Base-by-base conservation (phyloP, 106 monocot genomes). In the Amphibolis antarctica region DNA sequence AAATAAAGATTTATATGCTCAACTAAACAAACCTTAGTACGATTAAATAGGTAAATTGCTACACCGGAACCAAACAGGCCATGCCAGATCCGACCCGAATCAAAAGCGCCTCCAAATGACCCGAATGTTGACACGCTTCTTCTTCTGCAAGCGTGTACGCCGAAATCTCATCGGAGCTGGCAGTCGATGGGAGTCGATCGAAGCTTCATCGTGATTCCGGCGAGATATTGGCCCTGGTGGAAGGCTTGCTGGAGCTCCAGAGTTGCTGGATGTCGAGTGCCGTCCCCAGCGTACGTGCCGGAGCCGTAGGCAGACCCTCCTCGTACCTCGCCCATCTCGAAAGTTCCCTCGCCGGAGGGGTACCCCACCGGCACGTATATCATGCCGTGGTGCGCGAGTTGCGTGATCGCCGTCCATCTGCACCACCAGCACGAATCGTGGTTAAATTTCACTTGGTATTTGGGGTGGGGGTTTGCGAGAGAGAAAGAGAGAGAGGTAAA, bases 381-480 rank as follows among this genome's bases (percentile, higher is more conserved):
- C 18, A 65, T 65, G 27, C 64, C 64, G 24, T 65, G 64, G 64
- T 65, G 64, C 14, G 64, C 64, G 5, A 65, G n/a, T 22, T 65
- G 64, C 3, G 64, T 50, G 19, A 65, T 50, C 15, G 64, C 28
- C 13, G 64, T 65, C 28, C 20, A 50, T 20, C 64, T 65, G 64
- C 44, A 23, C 54, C 54, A 21, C 5, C 54, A 55, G 13, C 46
- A 46, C 46, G 12, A 46, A 46, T 14, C 46, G 14, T 10, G 46
- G 12, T 46, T n/a, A 9, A 46, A 46, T 46, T 14, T n/a, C n/a
- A n/a, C n/a, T n/a, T n/a, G n/a, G n/a, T n/a, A n/a, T n/a, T n/a
- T n/a, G n/a, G n/a, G n/a, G n/a, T n/a, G n/a, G n/a, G n/a, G n/a
- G n/a, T 36, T 36, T 36, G n/a, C 10, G 48, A 49, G 48, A 36